These are phyloP conservation scores for Taphrina confusa DNA, from an alignment of 1,139 yeast genomes.

Conservation along the genomic window DNA sequence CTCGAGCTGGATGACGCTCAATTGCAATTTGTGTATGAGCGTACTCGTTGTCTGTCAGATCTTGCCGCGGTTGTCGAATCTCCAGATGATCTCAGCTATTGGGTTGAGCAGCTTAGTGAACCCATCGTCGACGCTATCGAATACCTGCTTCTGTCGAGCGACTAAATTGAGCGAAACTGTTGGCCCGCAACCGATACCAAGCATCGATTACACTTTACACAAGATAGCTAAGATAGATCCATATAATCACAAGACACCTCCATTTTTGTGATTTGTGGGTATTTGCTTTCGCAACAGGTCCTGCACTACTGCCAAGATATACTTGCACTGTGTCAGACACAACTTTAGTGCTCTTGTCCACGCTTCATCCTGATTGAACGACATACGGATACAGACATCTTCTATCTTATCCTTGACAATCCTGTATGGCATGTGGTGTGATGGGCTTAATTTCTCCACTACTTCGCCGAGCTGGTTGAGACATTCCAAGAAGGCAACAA, in stretches of 20 bases:
- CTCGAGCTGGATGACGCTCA: slow-evolving; percentile 8
- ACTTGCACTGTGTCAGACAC: slow-evolving; percentile 62
- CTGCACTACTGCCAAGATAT: slow-evolving; percentile 47
- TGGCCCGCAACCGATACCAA: too few species aligned
- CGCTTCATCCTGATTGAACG: slow-evolving; percentile 58
- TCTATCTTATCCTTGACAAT: slow-evolving; percentile 70
- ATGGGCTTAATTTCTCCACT: slow-evolving; percentile 53
- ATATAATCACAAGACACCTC: too few species aligned
- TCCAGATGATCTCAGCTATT: not conserved
- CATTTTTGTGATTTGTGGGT: too few species aligned
- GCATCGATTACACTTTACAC: too few species aligned
- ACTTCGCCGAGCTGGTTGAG: slow-evolving; percentile 59
- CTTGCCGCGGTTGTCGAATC: not conserved
- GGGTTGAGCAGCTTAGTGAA: not conserved
- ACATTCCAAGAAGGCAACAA: slow-evolving; percentile 72
- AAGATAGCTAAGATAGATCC: too few species aligned
- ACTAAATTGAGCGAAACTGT: too few species aligned
- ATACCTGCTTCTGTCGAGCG: not conserved
- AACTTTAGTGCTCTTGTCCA: slow-evolving; percentile 93
- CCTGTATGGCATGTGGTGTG: slow-evolving; percentile 64
- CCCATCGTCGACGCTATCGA: not conserved
- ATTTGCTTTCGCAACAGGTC: too few species aligned
- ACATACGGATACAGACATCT: slow-evolving; percentile 68
- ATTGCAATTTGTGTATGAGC: not conserved
- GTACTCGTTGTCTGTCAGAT: slow-evolving; percentile 2